These are phyloP conservation scores for Mucor saturninus DNA, from an alignment of 371 early-diverging fungal genomes.

Conservation along the genomic window DNA sequence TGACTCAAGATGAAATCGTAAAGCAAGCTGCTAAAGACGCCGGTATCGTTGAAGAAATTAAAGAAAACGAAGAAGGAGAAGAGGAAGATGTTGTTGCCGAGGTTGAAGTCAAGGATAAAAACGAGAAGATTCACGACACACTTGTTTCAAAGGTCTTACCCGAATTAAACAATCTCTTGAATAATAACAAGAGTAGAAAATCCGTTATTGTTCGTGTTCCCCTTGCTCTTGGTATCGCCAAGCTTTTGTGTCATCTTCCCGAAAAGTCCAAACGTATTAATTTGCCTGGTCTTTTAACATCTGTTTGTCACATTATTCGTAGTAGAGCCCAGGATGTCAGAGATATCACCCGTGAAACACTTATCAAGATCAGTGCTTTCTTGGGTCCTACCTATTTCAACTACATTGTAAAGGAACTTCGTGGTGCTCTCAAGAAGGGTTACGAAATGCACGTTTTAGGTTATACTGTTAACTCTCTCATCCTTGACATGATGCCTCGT, in stretches of 20 bases:
- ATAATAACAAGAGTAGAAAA: slow-evolving; percentile 71
- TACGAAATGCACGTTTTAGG: slow-evolving; percentile 93
- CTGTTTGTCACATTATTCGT: slow-evolving; percentile 85
- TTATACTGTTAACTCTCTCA: slow-evolving; percentile 84
- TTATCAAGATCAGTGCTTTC: slow-evolving; percentile 83
- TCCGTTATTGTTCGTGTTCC: slow-evolving; percentile 84
- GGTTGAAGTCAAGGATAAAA: slow-evolving; percentile 42
- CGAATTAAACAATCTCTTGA: slow-evolving; percentile 72
- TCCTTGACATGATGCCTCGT: slow-evolving; percentile 67
- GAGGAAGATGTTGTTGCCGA: slow-evolving; percentile 17
- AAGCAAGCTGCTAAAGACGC: slow-evolving; percentile 42
- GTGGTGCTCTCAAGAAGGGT: slow-evolving; percentile 79
- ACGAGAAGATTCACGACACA: slow-evolving; percentile 68
- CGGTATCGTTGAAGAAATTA: slow-evolving; percentile 24
- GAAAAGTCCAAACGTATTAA: slow-evolving; percentile 73
- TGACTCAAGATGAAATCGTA: slow-evolving; percentile 34
- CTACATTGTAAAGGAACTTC: slow-evolving; percentile 87
- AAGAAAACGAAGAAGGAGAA: slow-evolving; percentile 34
- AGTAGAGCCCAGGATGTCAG: slow-evolving; percentile 85
- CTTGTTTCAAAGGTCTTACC: slow-evolving; percentile 80
- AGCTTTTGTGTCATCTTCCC: slow-evolving; percentile 82
- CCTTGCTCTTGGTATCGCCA: slow-evolving; percentile 84
- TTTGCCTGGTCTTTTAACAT: slow-evolving; percentile 84
- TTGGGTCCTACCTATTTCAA: slow-evolving; percentile 85
- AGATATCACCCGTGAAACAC: slow-evolving; percentile 83